Evolutionary conservation across 352 stramenopile genomes (phyloP).

Genomic region (Phytophthora fragariae): DNA sequence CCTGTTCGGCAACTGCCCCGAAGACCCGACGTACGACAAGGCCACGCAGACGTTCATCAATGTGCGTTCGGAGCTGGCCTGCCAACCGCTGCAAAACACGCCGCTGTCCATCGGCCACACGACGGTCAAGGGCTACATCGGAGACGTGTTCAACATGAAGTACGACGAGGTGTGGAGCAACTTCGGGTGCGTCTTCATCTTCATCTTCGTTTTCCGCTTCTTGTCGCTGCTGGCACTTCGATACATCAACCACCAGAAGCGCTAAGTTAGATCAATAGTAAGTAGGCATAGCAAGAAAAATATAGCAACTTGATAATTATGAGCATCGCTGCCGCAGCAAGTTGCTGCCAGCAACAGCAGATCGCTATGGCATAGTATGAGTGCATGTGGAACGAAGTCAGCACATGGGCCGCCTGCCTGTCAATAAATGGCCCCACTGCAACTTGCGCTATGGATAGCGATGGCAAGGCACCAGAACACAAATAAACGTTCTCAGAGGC

Average conservation of each 20-base stretch:
- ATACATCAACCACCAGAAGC: conserved; percentile 58
- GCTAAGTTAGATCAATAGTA: conserved; percentile 15
- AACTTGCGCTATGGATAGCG: background rate
- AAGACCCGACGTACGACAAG: conserved; percentile 37
- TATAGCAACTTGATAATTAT: too few species aligned
- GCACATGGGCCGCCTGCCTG: too few species aligned
- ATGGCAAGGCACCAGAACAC: background rate
- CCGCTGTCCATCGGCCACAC: conserved; percentile 33
- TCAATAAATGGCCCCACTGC: background rate
- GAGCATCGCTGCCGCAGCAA: too few species aligned
- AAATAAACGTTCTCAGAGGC: background rate
- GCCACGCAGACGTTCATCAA: conserved; percentile 29
- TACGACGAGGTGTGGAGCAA: conserved; percentile 43
- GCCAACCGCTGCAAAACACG: conserved; percentile 40
- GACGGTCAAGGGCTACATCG: conserved; percentile 46
- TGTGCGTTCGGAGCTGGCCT: conserved; percentile 39
- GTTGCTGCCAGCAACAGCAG: too few species aligned
- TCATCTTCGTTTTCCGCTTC: conserved; percentile 41
- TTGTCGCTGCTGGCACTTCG: conserved; percentile 48
- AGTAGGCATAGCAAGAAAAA: background rate
- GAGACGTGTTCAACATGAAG: conserved; percentile 45
- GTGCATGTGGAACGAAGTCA: too few species aligned
- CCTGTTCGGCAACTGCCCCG: conserved; percentile 38
- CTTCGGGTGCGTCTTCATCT: conserved; percentile 45
- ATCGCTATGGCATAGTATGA: too few species aligned